phyloP scores from a whole-genome alignment of 1,284 basidiomycete genomes.

The Cutaneotrichosporon spelunceum region DNA sequence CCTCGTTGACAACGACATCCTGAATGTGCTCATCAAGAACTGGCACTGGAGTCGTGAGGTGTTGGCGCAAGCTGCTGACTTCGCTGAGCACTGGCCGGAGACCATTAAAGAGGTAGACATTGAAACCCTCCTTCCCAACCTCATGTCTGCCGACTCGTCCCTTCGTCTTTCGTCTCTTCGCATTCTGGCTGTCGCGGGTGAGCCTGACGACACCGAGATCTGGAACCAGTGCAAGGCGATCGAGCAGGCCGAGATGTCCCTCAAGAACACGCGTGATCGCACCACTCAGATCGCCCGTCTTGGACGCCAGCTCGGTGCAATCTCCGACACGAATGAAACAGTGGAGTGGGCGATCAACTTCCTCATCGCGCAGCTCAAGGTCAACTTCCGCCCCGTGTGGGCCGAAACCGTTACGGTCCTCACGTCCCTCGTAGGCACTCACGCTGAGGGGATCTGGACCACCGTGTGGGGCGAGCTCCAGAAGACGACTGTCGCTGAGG shows the following conservation, averaged over 20 bases:
- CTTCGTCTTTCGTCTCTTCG: constrained; percentile 49
- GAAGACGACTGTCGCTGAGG: constrained; percentile 36
- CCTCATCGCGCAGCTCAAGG: constrained; percentile 67
- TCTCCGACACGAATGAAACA: constrained; percentile 23
- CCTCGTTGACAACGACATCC: constrained; percentile 47
- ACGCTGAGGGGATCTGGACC: constrained; percentile 69
- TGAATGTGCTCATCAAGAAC: constrained; percentile 53
- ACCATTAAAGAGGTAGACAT: constrained; percentile 27
- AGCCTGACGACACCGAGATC: constrained; percentile 38
- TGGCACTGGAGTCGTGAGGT: constrained; percentile 63
- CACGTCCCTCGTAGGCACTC: constrained; percentile 59
- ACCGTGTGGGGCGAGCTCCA: constrained; percentile 64
- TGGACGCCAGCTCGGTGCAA: constrained; percentile 32
- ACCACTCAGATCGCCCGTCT: constrained; percentile 61
- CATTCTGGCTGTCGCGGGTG: constrained; percentile 38
- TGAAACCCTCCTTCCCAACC: constrained; percentile 36
- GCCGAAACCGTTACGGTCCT: constrained; percentile 71
- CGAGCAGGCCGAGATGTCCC: constrained; percentile 69
- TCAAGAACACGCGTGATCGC: constrained; percentile 76
- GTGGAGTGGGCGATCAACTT: constrained; percentile 30
- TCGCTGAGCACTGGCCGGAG: constrained; percentile 54
- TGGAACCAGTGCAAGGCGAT: constrained; percentile 65
- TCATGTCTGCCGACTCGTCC: constrained; percentile 54
- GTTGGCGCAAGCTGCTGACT: constrained; percentile 57
- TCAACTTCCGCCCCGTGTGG: constrained; percentile 86